Base-by-base conservation (phyloP, 2,329 filamentous ascomycete species). In the Domatiomyces catenatus region DNA sequence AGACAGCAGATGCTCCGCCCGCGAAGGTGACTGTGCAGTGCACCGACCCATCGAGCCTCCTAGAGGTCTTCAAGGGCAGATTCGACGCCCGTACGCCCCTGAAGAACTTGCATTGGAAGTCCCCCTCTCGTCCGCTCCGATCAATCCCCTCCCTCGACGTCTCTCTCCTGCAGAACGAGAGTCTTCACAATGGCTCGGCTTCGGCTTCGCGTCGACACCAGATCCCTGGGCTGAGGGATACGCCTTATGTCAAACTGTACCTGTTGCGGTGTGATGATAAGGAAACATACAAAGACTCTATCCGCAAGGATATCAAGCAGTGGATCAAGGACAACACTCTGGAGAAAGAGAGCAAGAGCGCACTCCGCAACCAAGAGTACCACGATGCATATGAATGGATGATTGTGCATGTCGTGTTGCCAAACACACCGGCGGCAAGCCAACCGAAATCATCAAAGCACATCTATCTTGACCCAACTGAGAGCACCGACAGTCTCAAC, bases 311-410 rank as follows among this genome's bases (percentile, higher is more conserved):
- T 58, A 74, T 98, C 36, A 79, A 86, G 48, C 89, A 96, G 57
- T 98, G 92, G 92, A 79, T 96, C 60, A 93, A 92, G 66, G 71
- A 69, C 52, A 75, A 73, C 48, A 54, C 49, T 6, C 32, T 48
- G 8, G 50, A 51, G 8, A 52, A 48, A 24, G 54, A 58, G 18
- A 58, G 57, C 19, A 62, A 64, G 51, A 60, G 60, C 24, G 63
- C 69, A 26, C 64, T 69, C 18, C 86, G 74, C 61, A 81, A 79
- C 18, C 83, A 88, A 61, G 90, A 95, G 62, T 92, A 93, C 55
- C 92, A 98, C 62, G 90, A 98, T 70, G 90, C 92, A 0, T 94
- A 84, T 59, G 92, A 98, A 66, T 96, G 89, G 85, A 72, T 98
- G 57, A 86, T 98, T 50, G 64, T 98, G 19, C 92, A 98, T 64